Base-by-base conservation (phyloP, 306 rosid genomes). In the Astragalus membranaceus region DNA sequence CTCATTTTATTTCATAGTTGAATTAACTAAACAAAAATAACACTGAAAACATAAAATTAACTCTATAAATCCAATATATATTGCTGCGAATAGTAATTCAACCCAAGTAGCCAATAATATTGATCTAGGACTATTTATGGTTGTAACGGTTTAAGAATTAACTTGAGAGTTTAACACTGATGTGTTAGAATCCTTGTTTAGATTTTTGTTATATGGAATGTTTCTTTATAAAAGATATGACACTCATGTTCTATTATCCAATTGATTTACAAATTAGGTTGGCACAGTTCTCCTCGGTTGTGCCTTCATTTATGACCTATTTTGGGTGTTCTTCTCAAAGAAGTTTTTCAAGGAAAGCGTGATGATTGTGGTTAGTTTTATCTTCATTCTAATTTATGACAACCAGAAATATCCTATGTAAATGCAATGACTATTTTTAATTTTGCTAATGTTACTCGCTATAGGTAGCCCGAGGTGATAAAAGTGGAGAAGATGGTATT, bases 391-490 rank as follows among this genome's bases (percentile, higher is more conserved):
- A 49, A 39, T 36, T 33, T 41, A 23, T 44, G 69, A 61, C 14
- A 37, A 33, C 60, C 10, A 55, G 65, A 2, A 36, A 35, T 43
- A 50, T 33, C 55, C n/a, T 1, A 60, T 52, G 79, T 30, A 50
- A 23, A 60, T 52, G 79, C 23, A 50, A 23, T 55, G 71, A n/a
- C 73, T 44, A 35, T 44, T 60, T 72, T 68, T 16, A 53, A 55
- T 55, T 65, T 44, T 67, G 66, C 66, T 56, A 1, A 17, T 5
- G 10, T 49, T 55, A 36, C 52, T 71, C 49, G 11, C 13, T 30
- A 77, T 77, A 95, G 99, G 96, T 91, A 62, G 97, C 99, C 46
- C 89, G 96, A 55, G 96, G 96, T 17, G 97, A 85, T 83, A 83
- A 63, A 75, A 95, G 93, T 59, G 96, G 99, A 73, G 89, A 91